A percentile compares a stretch with the other conserved stretches of the same genome.
These are phyloP conservation scores for Colletotrichum sp. DNA, from an alignment of 2,329 filamentous ascomycete genomes.

Conservation along the genomic window DNA sequence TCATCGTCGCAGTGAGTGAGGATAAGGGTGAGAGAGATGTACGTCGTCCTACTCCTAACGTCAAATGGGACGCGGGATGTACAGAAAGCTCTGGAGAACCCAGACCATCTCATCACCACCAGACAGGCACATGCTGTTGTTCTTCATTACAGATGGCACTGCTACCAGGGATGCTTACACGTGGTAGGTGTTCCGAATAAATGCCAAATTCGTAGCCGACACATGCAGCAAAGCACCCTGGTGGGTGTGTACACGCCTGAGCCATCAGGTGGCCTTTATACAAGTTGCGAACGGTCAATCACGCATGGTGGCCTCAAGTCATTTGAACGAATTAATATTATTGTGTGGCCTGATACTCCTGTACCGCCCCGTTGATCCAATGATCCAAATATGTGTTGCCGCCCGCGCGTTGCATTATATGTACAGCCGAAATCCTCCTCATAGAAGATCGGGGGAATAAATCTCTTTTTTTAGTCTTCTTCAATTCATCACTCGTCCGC, in stretches of 20 bases:
- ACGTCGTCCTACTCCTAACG: neutral
- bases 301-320: neutral
- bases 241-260: neutral
- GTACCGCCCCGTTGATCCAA: slow-evolving; percentile 13
- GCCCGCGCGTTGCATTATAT: neutral
- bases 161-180: neutral
- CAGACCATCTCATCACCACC: neutral
- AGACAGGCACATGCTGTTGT: neutral
- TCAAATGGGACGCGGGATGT: neutral
- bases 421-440: slow-evolving; percentile 2
- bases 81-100: neutral
- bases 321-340: slow-evolving; percentile 11
- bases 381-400: slow-evolving; percentile 1
- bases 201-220: neutral
- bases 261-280: neutral
- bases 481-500: slow-evolving; percentile 4
- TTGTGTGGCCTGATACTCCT: neutral
- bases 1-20: neutral
- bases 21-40: neutral
- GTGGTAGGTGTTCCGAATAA: neutral
- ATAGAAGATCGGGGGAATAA: neutral
- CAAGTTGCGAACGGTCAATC: neutral
- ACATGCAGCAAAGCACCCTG: neutral
- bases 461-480: neutral
- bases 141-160: neutral